These are phyloP conservation scores for Pyrrhoderma lamaoense DNA, from an alignment of 1,284 basidiomycete species.

Conservation along the genomic window DNA sequence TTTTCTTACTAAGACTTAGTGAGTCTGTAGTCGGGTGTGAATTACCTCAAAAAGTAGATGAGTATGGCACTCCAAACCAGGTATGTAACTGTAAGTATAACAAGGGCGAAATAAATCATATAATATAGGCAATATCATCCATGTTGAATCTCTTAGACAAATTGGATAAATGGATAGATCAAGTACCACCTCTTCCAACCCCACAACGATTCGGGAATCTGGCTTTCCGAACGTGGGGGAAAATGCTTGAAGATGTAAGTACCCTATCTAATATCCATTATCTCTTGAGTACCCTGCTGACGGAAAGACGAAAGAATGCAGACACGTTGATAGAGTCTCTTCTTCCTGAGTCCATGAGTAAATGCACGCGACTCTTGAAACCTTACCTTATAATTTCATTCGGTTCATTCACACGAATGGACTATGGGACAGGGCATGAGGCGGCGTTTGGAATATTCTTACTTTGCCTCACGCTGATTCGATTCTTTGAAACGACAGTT, in stretches of 20 bases:
- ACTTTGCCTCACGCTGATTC: conserved; percentile 55
- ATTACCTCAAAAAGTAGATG: conserved; percentile 28
- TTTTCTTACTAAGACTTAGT: conserved; percentile 68
- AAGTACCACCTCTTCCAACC: conserved; percentile 71
- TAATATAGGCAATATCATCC: conserved; percentile 37
- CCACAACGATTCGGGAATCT: conserved; percentile 94
- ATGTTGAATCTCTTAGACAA: conserved; percentile 57
- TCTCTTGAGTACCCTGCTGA: conserved; percentile 3
- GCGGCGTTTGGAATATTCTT: conserved; percentile 81
- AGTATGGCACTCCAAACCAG: conserved; percentile 1
- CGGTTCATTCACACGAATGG: conserved; percentile 86
- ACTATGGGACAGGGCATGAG: conserved; percentile 97
- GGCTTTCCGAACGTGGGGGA: conserved; percentile 85
- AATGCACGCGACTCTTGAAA: conserved; percentile 51
- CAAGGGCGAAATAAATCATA: too few species aligned
- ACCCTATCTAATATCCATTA: background rate
- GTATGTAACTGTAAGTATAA: conserved; percentile 2
- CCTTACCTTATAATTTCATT: conserved; percentile 83
- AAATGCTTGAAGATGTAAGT: conserved; percentile 66
- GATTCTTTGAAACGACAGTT: conserved; percentile 48
- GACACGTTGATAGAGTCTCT: conserved; percentile 48
- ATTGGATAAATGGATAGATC: conserved; percentile 75
- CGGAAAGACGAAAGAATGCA: conserved; percentile 40
- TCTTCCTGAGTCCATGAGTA: conserved; percentile 39
- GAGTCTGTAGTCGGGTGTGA: conserved; percentile 63